phyloP scores from a whole-genome alignment of 345 rosid species.

The Rubroshorea leprosula region DNA sequence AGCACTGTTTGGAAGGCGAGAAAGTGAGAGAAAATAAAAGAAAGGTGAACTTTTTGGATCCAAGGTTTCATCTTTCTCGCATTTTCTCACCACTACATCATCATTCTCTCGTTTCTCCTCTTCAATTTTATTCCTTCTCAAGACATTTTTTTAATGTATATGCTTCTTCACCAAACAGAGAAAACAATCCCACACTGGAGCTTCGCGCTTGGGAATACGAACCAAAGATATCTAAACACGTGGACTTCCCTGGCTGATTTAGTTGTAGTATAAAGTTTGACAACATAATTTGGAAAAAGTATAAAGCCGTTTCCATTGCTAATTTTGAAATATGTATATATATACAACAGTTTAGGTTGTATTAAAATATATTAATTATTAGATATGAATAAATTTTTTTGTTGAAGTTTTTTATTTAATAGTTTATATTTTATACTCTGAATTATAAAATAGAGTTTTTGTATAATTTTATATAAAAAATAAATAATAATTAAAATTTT shows the following conservation, averaged over 20 bases:
- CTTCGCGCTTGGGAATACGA: slow-evolving; percentile 7
- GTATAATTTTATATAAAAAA: too few species aligned
- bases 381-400: too few species aligned
- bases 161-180: background rate
- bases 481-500: too few species aligned
- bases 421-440: too few species aligned
- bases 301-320: too few species aligned
- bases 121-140: background rate
- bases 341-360: too few species aligned
- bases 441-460: too few species aligned
- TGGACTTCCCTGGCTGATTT: background rate
- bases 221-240: background rate
- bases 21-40: slow-evolving; percentile 20
- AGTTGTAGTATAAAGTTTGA: too few species aligned
- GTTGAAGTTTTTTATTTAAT: too few species aligned
- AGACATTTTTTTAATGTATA: background rate
- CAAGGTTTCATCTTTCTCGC: slow-evolving; percentile 20
- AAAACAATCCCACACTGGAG: slow-evolving; percentile 2
- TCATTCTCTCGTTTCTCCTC: slow-evolving; percentile 22
- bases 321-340: too few species aligned
- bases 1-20: slow-evolving; percentile 37
- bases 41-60: slow-evolving; percentile 33
- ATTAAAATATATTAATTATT: too few species aligned
- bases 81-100: slow-evolving; percentile 20
- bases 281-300: too few species aligned